Base-by-base conservation (phyloP, 495 filamentous ascomycete genomes). In the Aspergillus conjunctus region DNA sequence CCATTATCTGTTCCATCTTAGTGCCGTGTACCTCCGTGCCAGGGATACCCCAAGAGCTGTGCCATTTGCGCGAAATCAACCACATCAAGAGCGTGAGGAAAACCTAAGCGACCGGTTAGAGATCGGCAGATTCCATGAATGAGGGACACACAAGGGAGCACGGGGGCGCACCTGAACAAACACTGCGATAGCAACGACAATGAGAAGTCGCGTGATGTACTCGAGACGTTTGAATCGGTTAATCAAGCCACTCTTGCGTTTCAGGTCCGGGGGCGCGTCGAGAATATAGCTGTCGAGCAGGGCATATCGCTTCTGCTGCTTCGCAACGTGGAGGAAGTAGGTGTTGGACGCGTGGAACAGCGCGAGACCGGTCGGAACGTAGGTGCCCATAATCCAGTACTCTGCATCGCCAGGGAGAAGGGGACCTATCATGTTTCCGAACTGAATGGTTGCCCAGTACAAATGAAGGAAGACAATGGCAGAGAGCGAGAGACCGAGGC, bases 381-480 rank as follows among this genome's bases (percentile, higher is more conserved):
- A 88, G 44, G 85, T 80, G 52, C 86, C 81, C 89, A 92, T 92
- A 67, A 90, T 78, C 87, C 88, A 92, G 71, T 81, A 92, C 66
- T 89, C 81, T 17, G 73, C 66, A 31, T 74, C 73, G 49, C 85
- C 87, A 0, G 85, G 83, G 56, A 87, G 81, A 7, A 80, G 63
- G 2, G 84, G 72, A 12, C 89, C 89, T 21, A 85, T 61, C 30
- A 84, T 79, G 63, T 84, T 86, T 11, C 81, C 85, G 32, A 88
- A 76, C 62, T 90, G 79, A 45, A 85, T 79, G 12, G 81, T 70
- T 43, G 80, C 63, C 66, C 82, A 80, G 75, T 91, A 92, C 26
- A 88, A 62, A 64, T 91, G 89, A 30, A 90, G 79, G 33, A 87
- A 74, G 14, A 77, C 62, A 45, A 89, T 75, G 26, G 85, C 83